These are phyloP conservation scores for Cordyceps cicadae DNA, from an alignment of 2,329 filamentous ascomycete species.

Conservation along the genomic window DNA sequence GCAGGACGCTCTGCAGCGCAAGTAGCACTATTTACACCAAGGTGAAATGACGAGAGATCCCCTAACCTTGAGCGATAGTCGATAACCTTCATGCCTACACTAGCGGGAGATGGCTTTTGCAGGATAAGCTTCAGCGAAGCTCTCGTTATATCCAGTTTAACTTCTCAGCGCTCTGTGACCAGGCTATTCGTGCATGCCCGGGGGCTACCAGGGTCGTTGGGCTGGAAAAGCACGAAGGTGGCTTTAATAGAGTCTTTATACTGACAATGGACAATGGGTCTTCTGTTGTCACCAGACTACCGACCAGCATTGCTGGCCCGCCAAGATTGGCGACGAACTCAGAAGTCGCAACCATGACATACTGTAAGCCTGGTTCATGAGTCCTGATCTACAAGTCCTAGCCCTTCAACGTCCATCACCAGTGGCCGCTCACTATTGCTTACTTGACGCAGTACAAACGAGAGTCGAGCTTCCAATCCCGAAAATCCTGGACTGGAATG, in stretches of 20 bases:
- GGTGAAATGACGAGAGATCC: no score
- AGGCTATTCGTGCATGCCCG: neutral
- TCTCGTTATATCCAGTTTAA: neutral
- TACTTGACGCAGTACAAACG: neutral
- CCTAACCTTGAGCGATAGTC: no score
- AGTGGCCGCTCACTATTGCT: neutral
- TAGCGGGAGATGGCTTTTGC: neutral
- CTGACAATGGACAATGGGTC: neutral
- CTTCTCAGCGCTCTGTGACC: neutral
- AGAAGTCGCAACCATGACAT: constrained; percentile 1
- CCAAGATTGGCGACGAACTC: neutral
- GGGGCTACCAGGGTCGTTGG: neutral
- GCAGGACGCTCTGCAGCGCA: no score
- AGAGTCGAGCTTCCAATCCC: neutral
- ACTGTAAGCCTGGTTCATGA: neutral
- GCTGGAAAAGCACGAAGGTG: neutral
- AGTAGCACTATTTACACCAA: no score
- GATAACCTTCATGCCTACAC: neutral
- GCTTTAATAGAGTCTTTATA: neutral
- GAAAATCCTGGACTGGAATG: neutral
- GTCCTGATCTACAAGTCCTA: neutral
- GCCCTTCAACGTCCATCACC: no score
- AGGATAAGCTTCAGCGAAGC: neutral
- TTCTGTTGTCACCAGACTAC: neutral
- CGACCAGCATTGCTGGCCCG: neutral